phyloP scores from a whole-genome alignment of 371 early-diverging fungal species.

The Mucor racemosus region DNA sequence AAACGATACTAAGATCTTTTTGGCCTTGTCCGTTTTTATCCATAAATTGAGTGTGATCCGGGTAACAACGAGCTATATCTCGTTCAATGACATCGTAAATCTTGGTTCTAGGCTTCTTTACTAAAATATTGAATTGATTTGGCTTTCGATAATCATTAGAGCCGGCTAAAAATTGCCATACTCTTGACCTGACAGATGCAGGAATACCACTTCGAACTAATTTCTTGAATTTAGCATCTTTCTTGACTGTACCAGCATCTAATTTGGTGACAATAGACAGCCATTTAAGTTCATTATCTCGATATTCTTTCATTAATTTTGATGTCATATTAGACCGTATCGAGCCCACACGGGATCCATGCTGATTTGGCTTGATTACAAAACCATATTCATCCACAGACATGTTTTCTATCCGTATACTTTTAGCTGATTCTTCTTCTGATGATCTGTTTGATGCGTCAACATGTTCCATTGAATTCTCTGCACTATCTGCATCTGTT shows the following conservation, averaged over 20 bases:
- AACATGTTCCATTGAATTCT: background rate
- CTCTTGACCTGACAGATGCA: slow-evolving; percentile 70
- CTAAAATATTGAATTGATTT: slow-evolving; percentile 24
- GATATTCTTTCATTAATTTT: slow-evolving; percentile 51
- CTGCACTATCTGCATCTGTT: background rate
- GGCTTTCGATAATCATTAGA: slow-evolving; percentile 50
- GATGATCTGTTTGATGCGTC: background rate
- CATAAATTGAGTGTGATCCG: slow-evolving; percentile 78
- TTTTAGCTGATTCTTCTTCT: background rate
- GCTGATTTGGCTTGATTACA: slow-evolving; percentile 33
- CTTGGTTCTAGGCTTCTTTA: slow-evolving; percentile 23
- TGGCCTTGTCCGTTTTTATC: slow-evolving; percentile 74
- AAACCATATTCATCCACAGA: slow-evolving; percentile 64
- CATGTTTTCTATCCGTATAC: background rate
- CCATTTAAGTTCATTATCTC: slow-evolving; percentile 62
- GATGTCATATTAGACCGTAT: slow-evolving; percentile 31
- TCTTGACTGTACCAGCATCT: slow-evolving; percentile 53
- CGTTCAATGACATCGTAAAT: slow-evolving; percentile 83
- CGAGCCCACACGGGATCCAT: background rate
- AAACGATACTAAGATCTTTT: slow-evolving; percentile 68
- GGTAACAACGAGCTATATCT: slow-evolving; percentile 86
- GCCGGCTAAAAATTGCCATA: slow-evolving; percentile 75
- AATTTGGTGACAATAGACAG: slow-evolving; percentile 44
- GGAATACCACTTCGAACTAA: slow-evolving; percentile 80
- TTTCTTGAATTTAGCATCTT: slow-evolving; percentile 63